Evolutionary conservation across 257 asterid genomes (phyloP).

Genomic region (Linaria vulgaris): DNA sequence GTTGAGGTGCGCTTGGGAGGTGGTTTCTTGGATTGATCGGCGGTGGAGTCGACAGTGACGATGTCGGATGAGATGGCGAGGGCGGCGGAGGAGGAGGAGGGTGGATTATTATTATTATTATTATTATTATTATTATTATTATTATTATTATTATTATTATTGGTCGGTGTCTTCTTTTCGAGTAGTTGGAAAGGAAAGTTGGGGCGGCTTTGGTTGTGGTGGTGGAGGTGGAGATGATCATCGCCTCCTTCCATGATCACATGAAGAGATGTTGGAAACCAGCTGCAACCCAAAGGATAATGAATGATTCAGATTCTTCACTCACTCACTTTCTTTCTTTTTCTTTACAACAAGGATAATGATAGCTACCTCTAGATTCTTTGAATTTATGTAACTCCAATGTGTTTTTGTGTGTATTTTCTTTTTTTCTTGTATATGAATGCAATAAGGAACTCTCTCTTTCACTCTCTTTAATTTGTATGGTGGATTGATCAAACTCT

Average conservation of each 20-base stretch:
- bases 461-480: constrained; percentile 22
- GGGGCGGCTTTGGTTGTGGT: constrained; percentile 46
- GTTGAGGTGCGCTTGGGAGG: constrained; percentile 78
- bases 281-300: no score
- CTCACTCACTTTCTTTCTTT: constrained; percentile 8
- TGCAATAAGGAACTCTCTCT: constrained; percentile 5
- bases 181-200: constrained; percentile 85
- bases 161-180: constrained; percentile 71
- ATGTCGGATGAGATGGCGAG: constrained; percentile 29
- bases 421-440: not conserved
- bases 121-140: no score
- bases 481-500: constrained; percentile 36
- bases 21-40: constrained; percentile 63
- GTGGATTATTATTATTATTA: no score
- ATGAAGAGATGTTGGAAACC: constrained; percentile 26
- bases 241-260: constrained; percentile 90
- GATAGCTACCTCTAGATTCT: not conserved
- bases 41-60: no score
- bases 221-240: constrained; percentile 63
- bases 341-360: not conserved
- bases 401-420: constrained; percentile 18
- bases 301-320: no score
- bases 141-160: no score
- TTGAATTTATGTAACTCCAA: not conserved
- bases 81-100: constrained; percentile 30